phyloP scores from a whole-genome alignment of 2,329 filamentous ascomycete genomes.

The Botrytis deweyae region DNA sequence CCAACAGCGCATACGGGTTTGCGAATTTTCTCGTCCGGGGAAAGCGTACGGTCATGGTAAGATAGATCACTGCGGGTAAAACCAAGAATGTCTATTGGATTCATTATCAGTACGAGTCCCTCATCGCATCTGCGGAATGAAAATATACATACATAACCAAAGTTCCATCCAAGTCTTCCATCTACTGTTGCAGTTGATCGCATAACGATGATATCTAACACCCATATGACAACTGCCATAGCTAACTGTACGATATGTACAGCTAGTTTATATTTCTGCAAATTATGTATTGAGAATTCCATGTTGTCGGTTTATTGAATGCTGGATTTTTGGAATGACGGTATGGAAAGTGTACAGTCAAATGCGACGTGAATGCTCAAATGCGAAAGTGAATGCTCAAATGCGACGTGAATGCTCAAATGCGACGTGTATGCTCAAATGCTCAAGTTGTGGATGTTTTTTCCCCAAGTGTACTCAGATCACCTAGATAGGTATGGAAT shows the following conservation, averaged over 20 bases:
- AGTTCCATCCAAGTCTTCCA: slow-evolving; percentile 62
- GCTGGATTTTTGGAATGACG: not conserved
- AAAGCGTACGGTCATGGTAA: slow-evolving; percentile 64
- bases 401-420: not conserved
- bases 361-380: not conserved
- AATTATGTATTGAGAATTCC: slow-evolving; percentile 38
- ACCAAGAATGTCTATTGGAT: slow-evolving; percentile 59
- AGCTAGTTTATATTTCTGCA: slow-evolving; percentile 50
- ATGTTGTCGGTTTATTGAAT: slow-evolving; percentile 24
- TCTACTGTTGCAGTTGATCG: slow-evolving; percentile 51
- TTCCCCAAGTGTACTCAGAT: not conserved
- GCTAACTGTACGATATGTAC: slow-evolving; percentile 57
- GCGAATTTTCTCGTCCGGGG: slow-evolving; percentile 60
- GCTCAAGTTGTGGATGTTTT: not conserved
- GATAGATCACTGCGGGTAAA: slow-evolving; percentile 63
- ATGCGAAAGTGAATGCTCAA: too few relatives aligned
- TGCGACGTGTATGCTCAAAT: not conserved
- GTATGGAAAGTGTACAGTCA: not conserved
- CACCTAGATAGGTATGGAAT: not conserved
- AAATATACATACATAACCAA: slow-evolving; percentile 55
- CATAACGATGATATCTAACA: slow-evolving; percentile 61
- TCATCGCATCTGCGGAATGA: not conserved
- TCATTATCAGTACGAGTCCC: slow-evolving; percentile 5
- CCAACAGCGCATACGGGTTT: slow-evolving; percentile 60
- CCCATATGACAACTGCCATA: slow-evolving; percentile 56